Conservation (phyloP, 176 grass and related monocot species). For the Oryza glumipatula region DNA sequence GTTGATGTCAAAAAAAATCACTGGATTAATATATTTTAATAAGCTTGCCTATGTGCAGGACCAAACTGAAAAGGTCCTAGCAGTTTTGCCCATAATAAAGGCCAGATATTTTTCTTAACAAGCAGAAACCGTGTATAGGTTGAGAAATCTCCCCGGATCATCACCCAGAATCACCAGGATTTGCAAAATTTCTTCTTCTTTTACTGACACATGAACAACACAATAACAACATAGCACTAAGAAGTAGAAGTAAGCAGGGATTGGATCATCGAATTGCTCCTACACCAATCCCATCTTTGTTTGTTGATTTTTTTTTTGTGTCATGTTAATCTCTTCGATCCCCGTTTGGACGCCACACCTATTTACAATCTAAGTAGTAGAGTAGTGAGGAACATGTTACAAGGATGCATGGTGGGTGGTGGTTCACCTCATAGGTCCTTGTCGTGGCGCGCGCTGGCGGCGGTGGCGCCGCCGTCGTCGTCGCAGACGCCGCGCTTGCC, state of each 20-base stretch:
- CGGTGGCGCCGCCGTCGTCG: conserved; percentile 35
- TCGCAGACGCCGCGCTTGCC: conserved; percentile 48
- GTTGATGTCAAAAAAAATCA: neutral
- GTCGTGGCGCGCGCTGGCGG: neutral
- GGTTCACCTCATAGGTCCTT: conserved; percentile 38
- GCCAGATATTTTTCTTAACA: neutral
- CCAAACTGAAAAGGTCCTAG: neutral
- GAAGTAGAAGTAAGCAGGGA: conserved; percentile 35
- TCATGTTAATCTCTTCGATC: conserved; percentile 13
- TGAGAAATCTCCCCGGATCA: neutral
- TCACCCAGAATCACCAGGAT: neutral
- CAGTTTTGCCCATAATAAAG: neutral
- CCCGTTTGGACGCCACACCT: conserved; percentile 12
- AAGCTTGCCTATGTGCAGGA: neutral
- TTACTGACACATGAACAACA: conserved; percentile 22
- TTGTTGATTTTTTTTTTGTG: neutral
- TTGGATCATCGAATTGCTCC: conserved; percentile 4
- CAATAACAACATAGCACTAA: neutral
- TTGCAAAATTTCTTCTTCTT: neutral
- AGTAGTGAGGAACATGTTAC: conserved; percentile 25
- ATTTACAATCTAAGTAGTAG: conserved; percentile 39
- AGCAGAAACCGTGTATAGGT: neutral
- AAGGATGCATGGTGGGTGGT: neutral
- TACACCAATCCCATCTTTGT: conserved; percentile 19
- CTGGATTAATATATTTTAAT: neutral